These are phyloP conservation scores for Heliamphora pulchella DNA, from an alignment of 179 eudicot genomes.

Conservation along the genomic window DNA sequence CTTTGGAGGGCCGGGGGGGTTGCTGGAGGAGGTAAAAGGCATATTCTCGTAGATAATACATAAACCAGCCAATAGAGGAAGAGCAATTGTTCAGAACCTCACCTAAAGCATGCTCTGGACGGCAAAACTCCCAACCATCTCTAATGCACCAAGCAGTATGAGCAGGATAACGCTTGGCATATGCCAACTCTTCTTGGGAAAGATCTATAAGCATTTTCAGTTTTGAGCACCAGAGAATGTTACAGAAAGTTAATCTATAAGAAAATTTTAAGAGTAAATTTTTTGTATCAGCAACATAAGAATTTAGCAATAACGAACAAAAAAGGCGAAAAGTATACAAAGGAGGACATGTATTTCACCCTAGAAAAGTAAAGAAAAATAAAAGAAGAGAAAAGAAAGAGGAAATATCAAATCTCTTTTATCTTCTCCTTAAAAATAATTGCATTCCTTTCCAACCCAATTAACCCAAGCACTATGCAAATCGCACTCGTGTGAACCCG, in stretches of 20 bases:
- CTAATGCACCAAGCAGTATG: conserved; percentile 72
- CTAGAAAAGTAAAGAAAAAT: not conserved
- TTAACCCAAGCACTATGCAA: not conserved
- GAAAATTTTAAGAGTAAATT: not conserved
- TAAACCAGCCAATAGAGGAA: conserved; percentile 1
- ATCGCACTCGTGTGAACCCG: not conserved
- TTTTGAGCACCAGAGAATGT: not conserved
- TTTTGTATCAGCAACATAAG: not conserved
- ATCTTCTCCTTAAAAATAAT: not conserved
- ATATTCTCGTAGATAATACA: not conserved
- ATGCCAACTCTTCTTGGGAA: conserved; percentile 59
- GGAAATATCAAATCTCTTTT: not conserved
- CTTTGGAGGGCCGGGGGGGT: not conserved
- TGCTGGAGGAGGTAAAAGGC: not conserved
- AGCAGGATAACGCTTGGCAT: conserved; percentile 79
- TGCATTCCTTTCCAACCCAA: not conserved
- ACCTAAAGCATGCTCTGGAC: conserved; percentile 79
- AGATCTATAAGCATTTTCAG: conserved; percentile 46
- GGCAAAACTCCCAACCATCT: conserved; percentile 93
- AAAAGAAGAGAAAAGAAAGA: not conserved
- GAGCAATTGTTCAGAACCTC: conserved; percentile 21
- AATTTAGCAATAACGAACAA: no score
- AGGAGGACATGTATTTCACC: not conserved
- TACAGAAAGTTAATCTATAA: not conserved
- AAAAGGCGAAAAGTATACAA: not conserved